Evolutionary conservation across 352 stramenopile species (phyloP).

Genomic region (Globisporangium solare): DNA sequence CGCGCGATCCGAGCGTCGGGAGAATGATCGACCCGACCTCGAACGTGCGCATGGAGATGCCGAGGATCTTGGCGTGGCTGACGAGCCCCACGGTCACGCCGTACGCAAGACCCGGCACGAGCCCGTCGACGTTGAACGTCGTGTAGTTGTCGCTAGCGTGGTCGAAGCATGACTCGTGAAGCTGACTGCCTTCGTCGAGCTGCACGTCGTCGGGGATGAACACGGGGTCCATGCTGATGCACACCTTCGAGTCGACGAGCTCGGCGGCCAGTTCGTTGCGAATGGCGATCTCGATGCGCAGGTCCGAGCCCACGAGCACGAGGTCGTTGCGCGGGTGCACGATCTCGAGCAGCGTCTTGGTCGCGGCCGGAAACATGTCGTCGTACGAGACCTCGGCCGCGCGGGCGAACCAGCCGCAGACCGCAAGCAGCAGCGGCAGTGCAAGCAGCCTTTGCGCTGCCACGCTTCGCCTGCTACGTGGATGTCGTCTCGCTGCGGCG

Average conservation of each 20-base stretch:
- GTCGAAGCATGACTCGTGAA: constrained; percentile 58
- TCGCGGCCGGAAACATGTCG: constrained; percentile 21
- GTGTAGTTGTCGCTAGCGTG: constrained; percentile 37
- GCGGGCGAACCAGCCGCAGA: background rate
- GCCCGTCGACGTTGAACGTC: constrained; percentile 46
- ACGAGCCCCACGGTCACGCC: constrained; percentile 48
- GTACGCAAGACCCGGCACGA: constrained; percentile 55
- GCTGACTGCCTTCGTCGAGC: constrained; percentile 25
- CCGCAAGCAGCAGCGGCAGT: background rate
- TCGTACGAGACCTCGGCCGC: constrained; percentile 27
- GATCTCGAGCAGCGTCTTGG: constrained; percentile 46
- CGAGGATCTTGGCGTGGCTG: constrained; percentile 40
- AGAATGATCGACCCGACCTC: constrained; percentile 44
- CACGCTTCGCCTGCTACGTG: too few relatives aligned
- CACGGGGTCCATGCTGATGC: constrained; percentile 49
- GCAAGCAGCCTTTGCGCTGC: background rate
- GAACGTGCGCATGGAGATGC: constrained; percentile 60
- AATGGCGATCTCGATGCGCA: constrained; percentile 53
- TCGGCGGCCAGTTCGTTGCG: constrained; percentile 26
- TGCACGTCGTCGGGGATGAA: constrained; percentile 34
- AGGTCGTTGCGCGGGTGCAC: constrained; percentile 46
- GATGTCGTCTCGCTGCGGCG: background rate
- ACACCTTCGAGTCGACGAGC: constrained; percentile 35
- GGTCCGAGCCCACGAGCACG: constrained; percentile 33
- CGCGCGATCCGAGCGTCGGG: constrained; percentile 11